phyloP scores from a whole-genome alignment of 2,329 filamentous ascomycete species.

The Trichoderma guizhouense region DNA sequence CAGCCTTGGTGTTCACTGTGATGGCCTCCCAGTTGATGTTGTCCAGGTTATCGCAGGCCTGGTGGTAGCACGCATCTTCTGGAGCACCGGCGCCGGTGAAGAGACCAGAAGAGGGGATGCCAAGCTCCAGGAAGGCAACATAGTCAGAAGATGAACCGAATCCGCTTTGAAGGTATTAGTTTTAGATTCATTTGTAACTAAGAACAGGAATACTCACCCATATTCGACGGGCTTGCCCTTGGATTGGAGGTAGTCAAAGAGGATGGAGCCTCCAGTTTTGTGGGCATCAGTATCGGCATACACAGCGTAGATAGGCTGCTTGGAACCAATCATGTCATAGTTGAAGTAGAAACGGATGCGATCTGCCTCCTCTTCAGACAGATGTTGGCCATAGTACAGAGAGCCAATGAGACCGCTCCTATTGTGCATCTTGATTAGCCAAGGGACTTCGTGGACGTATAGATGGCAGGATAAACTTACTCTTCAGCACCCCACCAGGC shows the following conservation, averaged over 20 bases:
- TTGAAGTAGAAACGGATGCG: slow-evolving; percentile 67
- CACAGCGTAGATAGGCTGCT: slow-evolving; percentile 38
- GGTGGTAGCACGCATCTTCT: slow-evolving; percentile 39
- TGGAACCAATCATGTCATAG: slow-evolving; percentile 66
- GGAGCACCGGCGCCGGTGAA: slow-evolving; percentile 35
- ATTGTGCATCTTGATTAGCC: not conserved
- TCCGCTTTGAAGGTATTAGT: slow-evolving; percentile 12
- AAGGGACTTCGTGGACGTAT: not conserved
- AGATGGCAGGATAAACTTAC: slow-evolving; percentile 23
- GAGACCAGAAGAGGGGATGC: slow-evolving; percentile 38
- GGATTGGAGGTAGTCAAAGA: slow-evolving; percentile 31
- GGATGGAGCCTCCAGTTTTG: slow-evolving; percentile 29
- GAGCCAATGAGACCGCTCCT: slow-evolving; percentile 44
- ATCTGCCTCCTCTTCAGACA: slow-evolving; percentile 39
- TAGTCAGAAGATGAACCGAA: slow-evolving; percentile 39
- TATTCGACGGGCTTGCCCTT: slow-evolving; percentile 30
- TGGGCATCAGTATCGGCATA: slow-evolving; percentile 41
- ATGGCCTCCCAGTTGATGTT: slow-evolving; percentile 43
- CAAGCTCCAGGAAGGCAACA: slow-evolving; percentile 36
- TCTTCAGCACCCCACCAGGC: slow-evolving; percentile 41
- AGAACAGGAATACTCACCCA: slow-evolving; percentile 20
- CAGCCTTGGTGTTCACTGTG: slow-evolving; percentile 40
- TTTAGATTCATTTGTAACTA: too few relatives aligned
- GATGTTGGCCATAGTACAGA: slow-evolving; percentile 37
- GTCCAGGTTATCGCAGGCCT: slow-evolving; percentile 38